These are phyloP conservation scores for Cladochytrium replicatum DNA, from an alignment of 192 early-diverging fungal genomes.

Conservation along the genomic window DNA sequence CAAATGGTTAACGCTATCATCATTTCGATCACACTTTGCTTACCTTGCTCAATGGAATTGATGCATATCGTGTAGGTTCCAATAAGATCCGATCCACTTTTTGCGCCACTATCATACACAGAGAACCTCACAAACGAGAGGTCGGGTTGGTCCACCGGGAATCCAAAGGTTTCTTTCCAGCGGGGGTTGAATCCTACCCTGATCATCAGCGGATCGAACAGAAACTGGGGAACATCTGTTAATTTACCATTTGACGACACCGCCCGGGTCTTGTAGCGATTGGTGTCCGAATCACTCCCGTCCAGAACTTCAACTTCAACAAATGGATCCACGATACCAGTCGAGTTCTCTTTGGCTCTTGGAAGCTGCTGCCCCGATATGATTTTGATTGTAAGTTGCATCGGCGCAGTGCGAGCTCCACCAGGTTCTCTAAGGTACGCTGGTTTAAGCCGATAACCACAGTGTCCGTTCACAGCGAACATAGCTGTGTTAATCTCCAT, in stretches of 20 bases:
- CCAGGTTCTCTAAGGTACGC: constrained; percentile 15
- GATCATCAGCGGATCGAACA: background rate
- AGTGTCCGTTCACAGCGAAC: constrained; percentile 59
- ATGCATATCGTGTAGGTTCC: constrained; percentile 27
- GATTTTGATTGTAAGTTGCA: constrained; percentile 28
- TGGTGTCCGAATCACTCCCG: constrained; percentile 24
- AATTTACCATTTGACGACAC: constrained; percentile 43
- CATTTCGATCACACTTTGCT: no score
- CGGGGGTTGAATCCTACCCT: constrained; percentile 36
- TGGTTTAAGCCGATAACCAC: constrained; percentile 79
- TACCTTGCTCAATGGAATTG: constrained; percentile 30
- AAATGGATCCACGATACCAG: constrained; percentile 43
- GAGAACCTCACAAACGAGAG: constrained; percentile 38
- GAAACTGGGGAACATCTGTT: background rate
- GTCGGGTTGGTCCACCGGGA: constrained; percentile 24
- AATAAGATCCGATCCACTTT: constrained; percentile 25
- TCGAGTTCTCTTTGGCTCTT: constrained; percentile 43
- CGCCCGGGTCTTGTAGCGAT: constrained; percentile 40
- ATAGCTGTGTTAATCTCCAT: constrained; percentile 82
- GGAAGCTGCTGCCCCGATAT: constrained; percentile 64
- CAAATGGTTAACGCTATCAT: no score
- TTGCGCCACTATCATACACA: constrained; percentile 23
- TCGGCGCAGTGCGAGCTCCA: background rate
- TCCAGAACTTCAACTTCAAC: constrained; percentile 48
- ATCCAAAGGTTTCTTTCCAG: constrained; percentile 40